Evolutionary conservation across 352 stramenopile genomes (phyloP).

Genomic region (Phytophthora megakarya): DNA sequence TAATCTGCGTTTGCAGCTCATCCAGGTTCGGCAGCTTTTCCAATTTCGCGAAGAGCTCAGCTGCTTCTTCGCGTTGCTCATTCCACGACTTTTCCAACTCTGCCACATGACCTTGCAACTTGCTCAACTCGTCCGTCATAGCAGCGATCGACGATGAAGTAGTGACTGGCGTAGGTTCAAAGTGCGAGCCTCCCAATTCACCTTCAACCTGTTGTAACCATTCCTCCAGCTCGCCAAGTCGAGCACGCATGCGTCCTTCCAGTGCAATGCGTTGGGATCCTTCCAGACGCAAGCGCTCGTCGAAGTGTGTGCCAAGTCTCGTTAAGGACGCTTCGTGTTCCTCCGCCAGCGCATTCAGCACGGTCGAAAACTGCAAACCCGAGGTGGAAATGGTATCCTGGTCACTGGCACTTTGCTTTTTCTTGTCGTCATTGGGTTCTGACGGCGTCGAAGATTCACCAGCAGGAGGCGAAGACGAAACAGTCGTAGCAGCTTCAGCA

Average conservation of each 20-base stretch:
- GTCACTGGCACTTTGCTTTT: slow-evolving; percentile 12
- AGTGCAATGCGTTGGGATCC: slow-evolving; percentile 66
- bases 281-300: slow-evolving; percentile 66
- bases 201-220: slow-evolving; percentile 84
- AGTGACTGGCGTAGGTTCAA: slow-evolving; percentile 16
- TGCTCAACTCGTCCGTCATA: slow-evolving; percentile 25
- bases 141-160: slow-evolving; percentile 25
- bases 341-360: slow-evolving; percentile 59
- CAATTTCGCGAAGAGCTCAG: slow-evolving; percentile 21
- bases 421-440: slow-evolving; percentile 13
- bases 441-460: slow-evolving; percentile 25
- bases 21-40: slow-evolving; percentile 32
- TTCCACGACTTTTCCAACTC: slow-evolving; percentile 28
- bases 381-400: slow-evolving; percentile 14
- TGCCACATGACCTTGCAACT: slow-evolving; percentile 24
- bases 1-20: slow-evolving; percentile 42
- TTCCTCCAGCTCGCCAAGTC: slow-evolving; percentile 70
- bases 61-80: slow-evolving; percentile 12
- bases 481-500: slow-evolving; percentile 9
- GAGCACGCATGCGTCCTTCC: slow-evolving; percentile 58
- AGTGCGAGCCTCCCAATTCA: slow-evolving; percentile 57
- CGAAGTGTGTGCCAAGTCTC: slow-evolving; percentile 70
- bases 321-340: slow-evolving; percentile 74
- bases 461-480: slow-evolving; percentile 21
- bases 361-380: slow-evolving; percentile 49